Evolutionary conservation across 2,329 filamentous ascomycete species (phyloP).

Genomic region (Apiospora malaysiana): DNA sequence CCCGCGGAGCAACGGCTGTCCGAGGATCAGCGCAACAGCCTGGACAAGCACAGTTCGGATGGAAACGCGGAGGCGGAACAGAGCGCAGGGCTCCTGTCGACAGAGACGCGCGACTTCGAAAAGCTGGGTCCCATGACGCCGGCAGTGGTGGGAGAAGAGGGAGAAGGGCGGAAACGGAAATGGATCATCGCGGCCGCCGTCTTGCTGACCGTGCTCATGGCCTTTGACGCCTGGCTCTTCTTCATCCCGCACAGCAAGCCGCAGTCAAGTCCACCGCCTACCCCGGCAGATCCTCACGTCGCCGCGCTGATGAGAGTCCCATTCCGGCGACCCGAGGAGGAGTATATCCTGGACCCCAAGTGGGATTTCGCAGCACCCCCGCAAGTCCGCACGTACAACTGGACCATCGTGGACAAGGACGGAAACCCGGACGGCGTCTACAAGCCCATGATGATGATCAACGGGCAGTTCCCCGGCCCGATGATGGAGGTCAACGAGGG

Average conservation of each 20-base stretch:
- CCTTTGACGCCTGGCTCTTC: slow-evolving; percentile 24
- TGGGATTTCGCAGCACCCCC: slow-evolving; percentile 62
- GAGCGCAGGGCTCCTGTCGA: slow-evolving; percentile 25
- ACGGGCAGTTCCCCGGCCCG: slow-evolving; percentile 76
- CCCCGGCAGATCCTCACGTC: background rate
- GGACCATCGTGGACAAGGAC: slow-evolving; percentile 62
- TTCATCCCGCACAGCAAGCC: slow-evolving; percentile 11
- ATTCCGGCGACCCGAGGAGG: slow-evolving; percentile 34
- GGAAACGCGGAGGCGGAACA: slow-evolving; percentile 24
- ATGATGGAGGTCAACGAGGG: slow-evolving; percentile 76
- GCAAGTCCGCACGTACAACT: slow-evolving; percentile 62
- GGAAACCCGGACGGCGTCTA: slow-evolving; percentile 66
- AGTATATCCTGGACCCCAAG: slow-evolving; percentile 61
- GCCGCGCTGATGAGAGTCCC: slow-evolving; percentile 20
- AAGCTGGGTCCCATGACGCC: slow-evolving; percentile 4
- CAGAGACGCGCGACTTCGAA: slow-evolving; percentile 23
- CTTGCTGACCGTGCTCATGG: slow-evolving; percentile 21
- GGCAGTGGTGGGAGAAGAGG: background rate
- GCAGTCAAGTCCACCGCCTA: background rate
- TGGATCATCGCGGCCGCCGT: slow-evolving; percentile 27
- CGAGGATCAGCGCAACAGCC: slow-evolving; percentile 1
- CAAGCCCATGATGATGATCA: slow-evolving; percentile 70
- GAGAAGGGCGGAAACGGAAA: slow-evolving; percentile 20
- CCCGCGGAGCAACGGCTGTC: background rate
- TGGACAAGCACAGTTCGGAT: slow-evolving; percentile 2